Evolutionary conservation across 2,329 filamentous ascomycete species (phyloP).

Genomic region (Boeremia exigua): DNA sequence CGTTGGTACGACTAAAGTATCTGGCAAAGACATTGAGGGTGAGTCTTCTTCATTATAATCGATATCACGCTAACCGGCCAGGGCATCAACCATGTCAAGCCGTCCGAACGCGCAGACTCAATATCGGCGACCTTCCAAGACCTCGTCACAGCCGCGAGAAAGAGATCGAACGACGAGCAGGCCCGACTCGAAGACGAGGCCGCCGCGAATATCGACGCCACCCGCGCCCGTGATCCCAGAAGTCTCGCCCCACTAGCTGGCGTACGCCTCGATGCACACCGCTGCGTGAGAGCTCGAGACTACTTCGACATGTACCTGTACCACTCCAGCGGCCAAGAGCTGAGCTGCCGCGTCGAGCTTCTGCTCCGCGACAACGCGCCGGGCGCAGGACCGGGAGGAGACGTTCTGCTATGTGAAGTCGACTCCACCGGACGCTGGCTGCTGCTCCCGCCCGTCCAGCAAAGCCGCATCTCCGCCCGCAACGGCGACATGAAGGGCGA

Average conservation of each 20-base stretch:
- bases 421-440: conserved; percentile 79
- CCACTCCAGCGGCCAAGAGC: conserved; percentile 87
- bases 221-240: conserved; percentile 77
- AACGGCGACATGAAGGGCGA: conserved; percentile 74
- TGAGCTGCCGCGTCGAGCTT: conserved; percentile 88
- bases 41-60: conserved; percentile 17
- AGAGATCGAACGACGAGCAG: conserved; percentile 73
- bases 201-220: conserved; percentile 81
- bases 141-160: conserved; percentile 77
- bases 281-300: conserved; percentile 88
- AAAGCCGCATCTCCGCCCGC: conserved; percentile 77
- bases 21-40: conserved; percentile 83
- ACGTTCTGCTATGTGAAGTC: conserved; percentile 92
- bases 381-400: conserved; percentile 72
- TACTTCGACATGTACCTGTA: conserved; percentile 83
- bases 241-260: conserved; percentile 75
- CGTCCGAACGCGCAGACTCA: conserved; percentile 63
- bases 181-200: conserved; percentile 84
- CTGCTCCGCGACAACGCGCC: conserved; percentile 80
- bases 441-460: conserved; percentile 86
- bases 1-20: conserved; percentile 85
- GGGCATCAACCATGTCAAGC: conserved; percentile 64
- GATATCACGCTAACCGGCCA: conserved; percentile 43
- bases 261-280: conserved; percentile 74
- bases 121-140: conserved; percentile 70